Base-by-base conservation (phyloP, 495 filamentous ascomycete genomes). In the Penicillium turbatum region DNA sequence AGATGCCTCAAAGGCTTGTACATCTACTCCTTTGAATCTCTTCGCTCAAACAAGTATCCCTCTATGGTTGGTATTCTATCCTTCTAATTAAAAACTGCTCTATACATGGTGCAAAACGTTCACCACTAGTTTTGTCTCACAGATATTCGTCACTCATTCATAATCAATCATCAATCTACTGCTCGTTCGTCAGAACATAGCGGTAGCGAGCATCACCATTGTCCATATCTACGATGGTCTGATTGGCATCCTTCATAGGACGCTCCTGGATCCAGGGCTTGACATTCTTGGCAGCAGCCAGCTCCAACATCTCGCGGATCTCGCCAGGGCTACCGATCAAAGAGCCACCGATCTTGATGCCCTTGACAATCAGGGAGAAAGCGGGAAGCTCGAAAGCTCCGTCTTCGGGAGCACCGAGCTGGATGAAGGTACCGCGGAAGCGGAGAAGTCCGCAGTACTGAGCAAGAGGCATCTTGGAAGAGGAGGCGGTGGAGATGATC, bases 221-320 rank as follows among this genome's bases (percentile, higher is more conserved):
- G 3, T 79, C 77, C 79, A 92, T 81, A 54, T 92, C 87, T 5
- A 85, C 53, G 34, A 93, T 74, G 0, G 80, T 81, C 67, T 83
- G 63, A 72, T 91, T 92, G 19, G 85, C 87, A 6, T 91, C 83
- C 67, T 80, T 84, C 82, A 96, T 78, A 9, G 84, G 80, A 30
- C 84, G 72, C 67, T 80, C 74, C 65, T 89, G 67, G 12, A 93
- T 72, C 87, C 87, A 92, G 0, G 87, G 77, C 67, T 86, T 81
- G 46, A 95, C 67, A 0, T 77, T 76, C 72, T 90, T 86, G 38
- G 86, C 78, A 0, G 71, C 88, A 15, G 84, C 89, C 41, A 96
- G 77, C 27, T 85, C 64, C 57, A 96, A 63, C 91, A 96, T 95
- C 64, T 91, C 86, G 40, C 80, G 72, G 58, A 93, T 91, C 64